Evolutionary conservation across 2,329 filamentous ascomycete genomes (phyloP).

Genomic region (Hypoxylon sp.): DNA sequence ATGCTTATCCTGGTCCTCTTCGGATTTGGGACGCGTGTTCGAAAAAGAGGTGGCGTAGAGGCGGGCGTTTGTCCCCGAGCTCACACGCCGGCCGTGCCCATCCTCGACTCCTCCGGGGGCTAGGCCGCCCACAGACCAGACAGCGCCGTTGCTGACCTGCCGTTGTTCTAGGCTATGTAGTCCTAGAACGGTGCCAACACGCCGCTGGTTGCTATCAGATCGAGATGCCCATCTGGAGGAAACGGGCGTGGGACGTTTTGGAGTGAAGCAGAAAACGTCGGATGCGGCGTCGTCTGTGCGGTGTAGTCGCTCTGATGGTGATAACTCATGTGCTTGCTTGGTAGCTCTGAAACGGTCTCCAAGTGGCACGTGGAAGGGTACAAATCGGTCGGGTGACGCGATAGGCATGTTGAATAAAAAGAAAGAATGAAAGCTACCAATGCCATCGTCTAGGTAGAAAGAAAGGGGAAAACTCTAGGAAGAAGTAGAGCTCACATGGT

Average conservation of each 20-base stretch:
- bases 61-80: conserved; percentile 80
- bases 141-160: conserved; percentile 75
- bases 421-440: conserved; percentile 51
- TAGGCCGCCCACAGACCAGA: conserved; percentile 84
- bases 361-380: conserved; percentile 60
- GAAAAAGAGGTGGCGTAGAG: conserved; percentile 69
- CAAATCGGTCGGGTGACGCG: conserved; percentile 64
- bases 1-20: conserved; percentile 77
- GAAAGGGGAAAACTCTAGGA: conserved; percentile 36
- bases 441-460: conserved; percentile 47
- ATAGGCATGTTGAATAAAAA: conserved; percentile 50
- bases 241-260: conserved; percentile 51
- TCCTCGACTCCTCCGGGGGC: conserved; percentile 72
- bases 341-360: conserved; percentile 64
- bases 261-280: conserved; percentile 61
- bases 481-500: conserved; percentile 1
- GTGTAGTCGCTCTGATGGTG: conserved; percentile 60
- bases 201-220: conserved; percentile 51
- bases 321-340: conserved; percentile 61
- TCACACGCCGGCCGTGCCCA: conserved; percentile 75
- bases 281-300: conserved; percentile 59
- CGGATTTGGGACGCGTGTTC: conserved; percentile 58
- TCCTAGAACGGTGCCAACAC: conserved; percentile 51
- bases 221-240: conserved; percentile 48
- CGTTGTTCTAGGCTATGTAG: conserved; percentile 55